Evolutionary conservation across 768 basidiomycete species (phyloP).

Genomic region (Termitomyces eurrhizus): DNA sequence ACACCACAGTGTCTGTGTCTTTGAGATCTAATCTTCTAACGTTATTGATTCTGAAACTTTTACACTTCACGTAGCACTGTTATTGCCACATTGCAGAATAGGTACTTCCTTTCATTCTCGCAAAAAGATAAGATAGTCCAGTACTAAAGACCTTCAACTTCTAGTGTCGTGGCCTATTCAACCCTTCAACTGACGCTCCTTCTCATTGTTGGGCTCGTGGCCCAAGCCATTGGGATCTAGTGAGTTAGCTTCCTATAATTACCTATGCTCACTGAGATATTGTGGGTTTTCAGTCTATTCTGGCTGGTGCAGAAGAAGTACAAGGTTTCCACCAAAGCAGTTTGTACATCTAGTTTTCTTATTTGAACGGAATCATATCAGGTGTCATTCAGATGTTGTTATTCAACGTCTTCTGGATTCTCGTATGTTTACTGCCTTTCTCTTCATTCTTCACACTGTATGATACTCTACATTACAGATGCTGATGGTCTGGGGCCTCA

Average conservation of each 20-base stretch:
- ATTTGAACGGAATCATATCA: background rate
- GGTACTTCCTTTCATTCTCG: constrained; percentile 27
- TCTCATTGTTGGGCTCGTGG: constrained; percentile 60
- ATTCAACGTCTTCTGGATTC: constrained; percentile 63
- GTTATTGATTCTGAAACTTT: background rate
- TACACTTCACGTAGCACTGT: constrained; percentile 46
- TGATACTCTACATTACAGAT: constrained; percentile 31
- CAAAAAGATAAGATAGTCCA: background rate
- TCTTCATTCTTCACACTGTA: background rate
- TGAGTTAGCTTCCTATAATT: constrained; percentile 24
- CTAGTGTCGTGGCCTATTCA: constrained; percentile 66
- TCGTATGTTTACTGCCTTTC: constrained; percentile 33
- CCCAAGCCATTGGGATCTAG: constrained; percentile 70
- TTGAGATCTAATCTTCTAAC: too few relatives aligned
- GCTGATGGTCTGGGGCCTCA: constrained; percentile 69
- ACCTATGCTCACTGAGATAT: background rate
- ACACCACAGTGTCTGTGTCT: constrained; percentile 66
- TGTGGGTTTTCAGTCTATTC: constrained; percentile 40
- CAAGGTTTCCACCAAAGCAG: constrained; percentile 61
- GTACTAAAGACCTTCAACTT: background rate
- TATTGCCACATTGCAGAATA: constrained; percentile 67
- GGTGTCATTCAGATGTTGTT: constrained; percentile 25
- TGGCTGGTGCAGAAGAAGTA: constrained; percentile 68
- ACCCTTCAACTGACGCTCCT: constrained; percentile 67
- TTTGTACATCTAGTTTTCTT: constrained; percentile 19